Evolutionary conservation across 1,139 yeast species (phyloP), one percentile per base, ranked within the genome.

Genomic region (Candida sp.): DNA sequence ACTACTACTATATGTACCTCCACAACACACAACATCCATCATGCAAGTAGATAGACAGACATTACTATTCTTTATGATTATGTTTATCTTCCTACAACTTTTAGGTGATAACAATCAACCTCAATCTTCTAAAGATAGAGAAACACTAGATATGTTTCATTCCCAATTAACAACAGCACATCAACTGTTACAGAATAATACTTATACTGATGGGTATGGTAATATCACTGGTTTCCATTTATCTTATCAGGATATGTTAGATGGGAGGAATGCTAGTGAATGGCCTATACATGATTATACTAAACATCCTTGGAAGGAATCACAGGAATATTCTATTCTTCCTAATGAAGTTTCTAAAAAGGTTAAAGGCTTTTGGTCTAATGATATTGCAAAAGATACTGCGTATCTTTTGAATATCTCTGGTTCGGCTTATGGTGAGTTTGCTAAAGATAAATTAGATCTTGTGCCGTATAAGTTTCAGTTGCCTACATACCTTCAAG

Each of bases 161-260:
- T 59, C 64, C 9, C 66, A 67, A 40, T 56, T 75, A 6, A 54
- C 55, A 22, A 50, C 56, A 15, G 64, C 68, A 22, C 60, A 60
- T 8, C 52, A 60, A 3, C 60, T 63, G 9, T 61, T 84, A 35
- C 50, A 52, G 12, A 62, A 68, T 33, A 66, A 79, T 34, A 68
- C 75, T 2, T 82, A 76, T 57, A 47, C 57, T 15, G 49, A 63
- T 4, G 89, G 89, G 6, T 84, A 84, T 58, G 87, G 86, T 1
- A 84, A 87, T 53, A 60, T 88, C 8, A 86, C 95, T 0, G 96
- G 96, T 6, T 77, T 84, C 49, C 73, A 70, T 55, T 63, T 82
- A 45, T 81, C 85, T 40, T 87, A 84, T 53, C 63, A 68, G 7
- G 93, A 86, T 58, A 73, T 70, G 30, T 15, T 72, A 4, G 54